Evolutionary conservation across 2,329 filamentous ascomycete species (phyloP).

Genomic region (Exophiala mesophila): DNA sequence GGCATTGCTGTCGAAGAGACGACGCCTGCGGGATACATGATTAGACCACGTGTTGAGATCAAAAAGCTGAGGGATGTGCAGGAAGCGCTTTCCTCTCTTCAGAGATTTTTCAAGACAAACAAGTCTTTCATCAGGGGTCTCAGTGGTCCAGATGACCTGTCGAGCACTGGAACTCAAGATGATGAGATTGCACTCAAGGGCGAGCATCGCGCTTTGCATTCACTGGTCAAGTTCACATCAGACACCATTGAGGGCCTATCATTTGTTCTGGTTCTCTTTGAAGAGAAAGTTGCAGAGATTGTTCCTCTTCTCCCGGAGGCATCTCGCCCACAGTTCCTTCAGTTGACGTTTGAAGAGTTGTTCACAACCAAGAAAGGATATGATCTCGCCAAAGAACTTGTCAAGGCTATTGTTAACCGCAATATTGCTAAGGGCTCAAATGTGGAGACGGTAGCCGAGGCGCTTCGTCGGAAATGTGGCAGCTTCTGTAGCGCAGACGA

Average conservation of each 20-base stretch:
- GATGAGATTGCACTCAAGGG: constrained; percentile 90
- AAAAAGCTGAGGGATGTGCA: constrained; percentile 72
- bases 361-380: constrained; percentile 76
- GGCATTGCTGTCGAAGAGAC: constrained; percentile 59
- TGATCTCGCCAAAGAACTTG: constrained; percentile 85
- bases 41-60: constrained; percentile 62
- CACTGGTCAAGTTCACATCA: constrained; percentile 76
- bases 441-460: constrained; percentile 93
- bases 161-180: constrained; percentile 70
- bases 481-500: constrained; percentile 98
- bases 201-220: constrained; percentile 87
- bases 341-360: constrained; percentile 80
- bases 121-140: constrained; percentile 88
- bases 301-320: constrained; percentile 68
- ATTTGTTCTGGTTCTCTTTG: constrained; percentile 90
- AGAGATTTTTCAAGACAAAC: constrained; percentile 81
- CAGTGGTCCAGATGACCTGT: constrained; percentile 82
- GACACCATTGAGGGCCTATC: constrained; percentile 95
- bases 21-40: constrained; percentile 55
- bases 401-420: constrained; percentile 96
- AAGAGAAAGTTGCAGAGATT: constrained; percentile 87
- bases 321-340: constrained; percentile 63
- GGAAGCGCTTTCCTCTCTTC: constrained; percentile 70
- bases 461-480: constrained; percentile 83
- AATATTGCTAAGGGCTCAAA: constrained; percentile 97